Conservation (phyloP, 148 eudicot genomes). For the Rhododendron griersonianum region DNA sequence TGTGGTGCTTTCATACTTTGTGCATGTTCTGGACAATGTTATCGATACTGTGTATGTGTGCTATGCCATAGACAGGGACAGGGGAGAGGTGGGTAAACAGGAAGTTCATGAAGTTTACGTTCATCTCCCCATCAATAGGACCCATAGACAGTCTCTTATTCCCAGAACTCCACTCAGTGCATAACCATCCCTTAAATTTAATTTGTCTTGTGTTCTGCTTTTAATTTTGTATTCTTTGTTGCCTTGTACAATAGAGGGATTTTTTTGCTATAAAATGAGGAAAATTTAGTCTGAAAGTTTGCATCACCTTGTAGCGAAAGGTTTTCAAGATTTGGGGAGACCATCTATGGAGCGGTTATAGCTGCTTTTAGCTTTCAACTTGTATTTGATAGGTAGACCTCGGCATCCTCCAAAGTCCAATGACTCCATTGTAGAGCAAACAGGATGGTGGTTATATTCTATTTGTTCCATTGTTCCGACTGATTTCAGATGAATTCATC, state of each 20-base stretch:
- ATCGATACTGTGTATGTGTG: conserved; percentile 85
- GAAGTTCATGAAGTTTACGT: conserved; percentile 80
- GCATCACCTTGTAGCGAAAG: neutral
- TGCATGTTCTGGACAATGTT: conserved; percentile 69
- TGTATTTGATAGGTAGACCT: neutral
- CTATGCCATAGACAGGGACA: conserved; percentile 83
- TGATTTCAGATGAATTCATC: neutral
- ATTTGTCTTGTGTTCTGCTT: conserved; percentile 11
- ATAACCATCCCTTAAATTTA: conserved; percentile 19
- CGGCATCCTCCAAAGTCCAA: neutral
- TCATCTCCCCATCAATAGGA: conserved; percentile 78
- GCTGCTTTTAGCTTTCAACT: neutral
- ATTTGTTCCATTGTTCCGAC: neutral
- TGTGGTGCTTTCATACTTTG: conserved; percentile 63
- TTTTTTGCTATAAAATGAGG: neutral
- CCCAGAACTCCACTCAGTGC: conserved; percentile 48
- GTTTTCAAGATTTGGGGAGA: neutral
- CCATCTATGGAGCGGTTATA: neutral
- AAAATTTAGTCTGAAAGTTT: neutral
- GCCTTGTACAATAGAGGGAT: conserved; percentile 10
- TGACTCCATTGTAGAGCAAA: neutral
- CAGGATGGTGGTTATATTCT: neutral
- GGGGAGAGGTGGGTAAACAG: conserved; percentile 60
- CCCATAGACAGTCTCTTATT: conserved; percentile 39
- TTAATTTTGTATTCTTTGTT: conserved; percentile 1